Evolutionary conservation across 345 rosid species (phyloP).

Genomic region (Brassica juncea): DNA sequence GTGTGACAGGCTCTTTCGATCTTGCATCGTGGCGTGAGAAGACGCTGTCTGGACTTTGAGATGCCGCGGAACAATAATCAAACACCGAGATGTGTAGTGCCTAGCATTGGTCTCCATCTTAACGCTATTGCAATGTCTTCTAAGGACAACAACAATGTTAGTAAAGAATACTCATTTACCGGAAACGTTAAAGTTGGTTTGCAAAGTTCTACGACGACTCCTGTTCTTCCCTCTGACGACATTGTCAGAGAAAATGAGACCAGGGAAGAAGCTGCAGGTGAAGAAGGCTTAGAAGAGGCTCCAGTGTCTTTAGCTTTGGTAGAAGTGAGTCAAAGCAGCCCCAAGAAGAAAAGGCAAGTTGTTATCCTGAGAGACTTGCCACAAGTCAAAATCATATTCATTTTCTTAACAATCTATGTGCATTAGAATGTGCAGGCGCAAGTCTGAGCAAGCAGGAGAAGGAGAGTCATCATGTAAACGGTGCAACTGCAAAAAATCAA

Average conservation of each 20-base stretch:
- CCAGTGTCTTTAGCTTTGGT: conserved; percentile 37
- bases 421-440: conserved; percentile 54
- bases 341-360: conserved; percentile 74
- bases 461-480: conserved; percentile 65
- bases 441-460: conserved; percentile 63
- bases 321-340: conserved; percentile 54
- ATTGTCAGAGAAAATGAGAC: conserved; percentile 50
- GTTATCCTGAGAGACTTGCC: neutral
- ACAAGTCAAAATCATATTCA: neutral
- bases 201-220: conserved; percentile 38
- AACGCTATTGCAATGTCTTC: conserved; percentile 69
- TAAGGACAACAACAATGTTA: conserved; percentile 43
- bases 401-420: conserved; percentile 12
- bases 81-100: conserved; percentile 50
- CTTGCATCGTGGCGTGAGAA: conserved; percentile 72
- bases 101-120: conserved; percentile 92
- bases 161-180: conserved; percentile 47
- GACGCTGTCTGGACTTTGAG: conserved; percentile 98
- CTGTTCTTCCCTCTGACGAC: conserved; percentile 37
- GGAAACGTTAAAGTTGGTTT: conserved; percentile 42
- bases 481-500: conserved; percentile 94
- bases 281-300: conserved; percentile 40
- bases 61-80: conserved; percentile 48
- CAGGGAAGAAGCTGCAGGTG: neutral
- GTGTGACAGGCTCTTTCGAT: conserved; percentile 47